phyloP scores from a whole-genome alignment of 805 yeast genomes.

The Millerozyma acaciae region DNA sequence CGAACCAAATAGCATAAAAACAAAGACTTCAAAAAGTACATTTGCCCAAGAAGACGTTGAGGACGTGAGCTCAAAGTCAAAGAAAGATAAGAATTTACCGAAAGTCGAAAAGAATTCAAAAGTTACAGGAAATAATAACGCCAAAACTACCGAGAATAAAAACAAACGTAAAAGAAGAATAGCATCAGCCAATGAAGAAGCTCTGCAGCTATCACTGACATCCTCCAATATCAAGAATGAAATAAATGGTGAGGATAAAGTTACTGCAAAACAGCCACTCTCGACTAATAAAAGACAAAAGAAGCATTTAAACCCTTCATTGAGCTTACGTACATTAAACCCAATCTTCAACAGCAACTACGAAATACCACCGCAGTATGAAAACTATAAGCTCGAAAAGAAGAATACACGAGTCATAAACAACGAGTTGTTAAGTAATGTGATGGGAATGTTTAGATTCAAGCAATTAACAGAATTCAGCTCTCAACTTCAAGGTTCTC shows the following conservation, averaged over 20 bases:
- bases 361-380: constrained; percentile 4
- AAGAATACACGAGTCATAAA: constrained; percentile 11
- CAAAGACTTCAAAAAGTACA: not conserved
- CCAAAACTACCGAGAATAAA: constrained; percentile 1
- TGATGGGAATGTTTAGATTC: constrained; percentile 15
- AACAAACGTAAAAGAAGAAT: not conserved
- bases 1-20: not conserved
- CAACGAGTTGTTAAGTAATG: constrained; percentile 4
- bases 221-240: too few species aligned
- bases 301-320: constrained; percentile 4
- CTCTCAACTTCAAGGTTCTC: constrained; percentile 14
- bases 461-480: constrained; percentile 28
- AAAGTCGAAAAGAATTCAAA: constrained; percentile 4
- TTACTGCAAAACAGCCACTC: too few species aligned
- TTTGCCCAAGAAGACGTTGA: too few species aligned
- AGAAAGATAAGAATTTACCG: not conserved
- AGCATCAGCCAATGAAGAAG: not conserved
- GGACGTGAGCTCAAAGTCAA: not conserved
- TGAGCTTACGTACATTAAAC: constrained; percentile 10
- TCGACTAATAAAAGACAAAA: constrained; percentile 11
- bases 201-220: too few species aligned
- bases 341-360: constrained; percentile 23
- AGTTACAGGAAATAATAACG: constrained; percentile 4
- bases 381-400: constrained; percentile 15
- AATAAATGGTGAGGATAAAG: too few species aligned